phyloP scores from a whole-genome alignment of 306 rosid genomes.

The Trichosanthes truncata region DNA sequence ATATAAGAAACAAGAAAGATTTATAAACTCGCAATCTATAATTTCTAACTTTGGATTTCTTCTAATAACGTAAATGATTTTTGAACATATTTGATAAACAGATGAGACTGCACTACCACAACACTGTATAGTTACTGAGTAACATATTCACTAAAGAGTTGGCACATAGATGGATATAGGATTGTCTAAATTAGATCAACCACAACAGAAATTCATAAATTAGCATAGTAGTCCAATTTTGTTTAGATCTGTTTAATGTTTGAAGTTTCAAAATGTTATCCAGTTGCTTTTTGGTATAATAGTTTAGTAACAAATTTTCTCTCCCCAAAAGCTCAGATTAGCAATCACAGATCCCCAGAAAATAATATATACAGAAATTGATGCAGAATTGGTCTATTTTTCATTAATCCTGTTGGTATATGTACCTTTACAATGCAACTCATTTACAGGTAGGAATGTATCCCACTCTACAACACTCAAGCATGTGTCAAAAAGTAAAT shows the following conservation, averaged over 20 bases:
- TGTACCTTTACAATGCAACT: conserved; percentile 3
- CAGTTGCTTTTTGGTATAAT: not conserved
- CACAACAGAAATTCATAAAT: not conserved
- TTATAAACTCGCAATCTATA: too few relatives aligned
- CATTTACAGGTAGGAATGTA: not conserved
- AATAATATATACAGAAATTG: not conserved
- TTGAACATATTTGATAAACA: not conserved
- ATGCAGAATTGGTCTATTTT: not conserved
- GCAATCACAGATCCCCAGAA: not conserved
- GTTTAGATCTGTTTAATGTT: not conserved
- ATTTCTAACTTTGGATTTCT: too few relatives aligned
- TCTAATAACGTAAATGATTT: not conserved
- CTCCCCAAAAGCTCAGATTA: not conserved
- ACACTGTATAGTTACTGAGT: too few relatives aligned
- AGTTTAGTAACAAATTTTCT: not conserved
- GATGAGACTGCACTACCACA: too few relatives aligned
- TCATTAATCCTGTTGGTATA: not conserved
- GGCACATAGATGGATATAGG: not conserved
- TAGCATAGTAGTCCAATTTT: not conserved
- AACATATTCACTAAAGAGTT: not conserved
- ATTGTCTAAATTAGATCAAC: not conserved
- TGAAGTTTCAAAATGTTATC: not conserved
- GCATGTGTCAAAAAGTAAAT: not conserved
- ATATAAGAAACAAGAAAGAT: not conserved
- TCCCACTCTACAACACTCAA: not conserved